Evolutionary conservation across 2,329 filamentous ascomycete species (phyloP).

Genomic region (Scedosporium boydii): DNA sequence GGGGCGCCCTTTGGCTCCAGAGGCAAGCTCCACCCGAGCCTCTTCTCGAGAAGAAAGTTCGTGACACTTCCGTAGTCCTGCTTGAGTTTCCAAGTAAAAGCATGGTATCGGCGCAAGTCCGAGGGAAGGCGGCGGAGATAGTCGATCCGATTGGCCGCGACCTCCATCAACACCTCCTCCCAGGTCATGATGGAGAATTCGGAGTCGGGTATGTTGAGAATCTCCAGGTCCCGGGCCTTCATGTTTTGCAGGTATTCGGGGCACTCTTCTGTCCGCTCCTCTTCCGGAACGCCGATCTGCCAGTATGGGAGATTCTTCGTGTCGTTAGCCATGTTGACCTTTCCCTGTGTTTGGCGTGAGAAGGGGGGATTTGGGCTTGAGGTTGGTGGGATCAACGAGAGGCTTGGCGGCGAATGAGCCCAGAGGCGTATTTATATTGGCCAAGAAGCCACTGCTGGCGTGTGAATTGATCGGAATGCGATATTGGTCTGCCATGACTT

Average conservation of each 20-base stretch:
- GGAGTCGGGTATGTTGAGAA: constrained; percentile 62
- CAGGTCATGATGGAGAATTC: constrained; percentile 57
- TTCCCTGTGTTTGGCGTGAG: not conserved
- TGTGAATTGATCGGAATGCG: too few relatives aligned
- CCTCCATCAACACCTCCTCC: constrained; percentile 56
- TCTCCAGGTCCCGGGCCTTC: constrained; percentile 56
- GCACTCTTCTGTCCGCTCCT: constrained; percentile 54
- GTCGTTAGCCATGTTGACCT: not conserved
- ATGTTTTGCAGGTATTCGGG: constrained; percentile 59
- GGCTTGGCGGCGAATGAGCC: too few relatives aligned
- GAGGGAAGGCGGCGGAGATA: constrained; percentile 68
- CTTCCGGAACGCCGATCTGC: constrained; percentile 66
- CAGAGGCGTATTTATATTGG: too few relatives aligned
- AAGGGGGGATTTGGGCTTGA: not conserved
- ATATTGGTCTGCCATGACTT: too few relatives aligned
- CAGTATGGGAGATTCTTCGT: constrained; percentile 51
- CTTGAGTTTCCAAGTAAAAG: constrained; percentile 56
- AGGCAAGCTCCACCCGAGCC: constrained; percentile 58
- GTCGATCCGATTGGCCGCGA: constrained; percentile 59
- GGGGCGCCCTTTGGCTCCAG: constrained; percentile 23
- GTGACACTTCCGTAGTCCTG: constrained; percentile 66
- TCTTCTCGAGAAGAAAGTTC: constrained; percentile 61
- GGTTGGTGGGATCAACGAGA: not conserved
- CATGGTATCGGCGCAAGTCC: constrained; percentile 67
- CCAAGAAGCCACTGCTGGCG: too few relatives aligned